Evolutionary conservation across 2,329 filamentous ascomycete species (phyloP).

Genomic region (Apiospora marii): DNA sequence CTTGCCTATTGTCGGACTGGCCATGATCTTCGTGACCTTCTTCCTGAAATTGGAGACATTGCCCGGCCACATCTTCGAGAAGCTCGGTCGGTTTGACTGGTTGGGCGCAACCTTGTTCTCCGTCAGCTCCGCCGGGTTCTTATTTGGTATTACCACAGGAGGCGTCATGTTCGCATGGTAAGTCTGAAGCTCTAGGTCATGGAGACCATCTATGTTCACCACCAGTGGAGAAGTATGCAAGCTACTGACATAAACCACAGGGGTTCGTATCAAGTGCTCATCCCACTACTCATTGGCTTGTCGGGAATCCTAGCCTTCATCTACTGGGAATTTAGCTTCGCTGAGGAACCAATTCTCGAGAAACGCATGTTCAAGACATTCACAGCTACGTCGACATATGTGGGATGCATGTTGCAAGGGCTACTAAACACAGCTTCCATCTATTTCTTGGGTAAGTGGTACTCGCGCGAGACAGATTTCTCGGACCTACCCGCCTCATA

Average conservation of each 20-base stretch:
- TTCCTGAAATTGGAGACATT: constrained; percentile 56
- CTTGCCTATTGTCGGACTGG: constrained; percentile 54
- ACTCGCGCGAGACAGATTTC: background rate
- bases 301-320: constrained; percentile 60
- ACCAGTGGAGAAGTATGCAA: background rate
- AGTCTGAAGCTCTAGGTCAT: no score
- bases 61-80: constrained; percentile 54
- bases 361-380: constrained; percentile 32
- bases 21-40: constrained; percentile 57
- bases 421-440: constrained; percentile 29
- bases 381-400: constrained; percentile 31
- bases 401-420: constrained; percentile 32
- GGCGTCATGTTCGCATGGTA: constrained; percentile 71
- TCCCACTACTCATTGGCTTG: constrained; percentile 65
- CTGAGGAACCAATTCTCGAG: constrained; percentile 51
- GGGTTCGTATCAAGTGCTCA: constrained; percentile 64
- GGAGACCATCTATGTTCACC: background rate
- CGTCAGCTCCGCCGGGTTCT: constrained; percentile 36
- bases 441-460: constrained; percentile 41
- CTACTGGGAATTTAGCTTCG: constrained; percentile 60
- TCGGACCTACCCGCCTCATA: no score
- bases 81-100: constrained; percentile 68
- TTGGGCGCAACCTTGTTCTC: constrained; percentile 69
- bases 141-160: constrained; percentile 63
- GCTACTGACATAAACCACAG: background rate